Conservation (phyloP, 805 yeast genomes). For the Candida taoyuanica region DNA sequence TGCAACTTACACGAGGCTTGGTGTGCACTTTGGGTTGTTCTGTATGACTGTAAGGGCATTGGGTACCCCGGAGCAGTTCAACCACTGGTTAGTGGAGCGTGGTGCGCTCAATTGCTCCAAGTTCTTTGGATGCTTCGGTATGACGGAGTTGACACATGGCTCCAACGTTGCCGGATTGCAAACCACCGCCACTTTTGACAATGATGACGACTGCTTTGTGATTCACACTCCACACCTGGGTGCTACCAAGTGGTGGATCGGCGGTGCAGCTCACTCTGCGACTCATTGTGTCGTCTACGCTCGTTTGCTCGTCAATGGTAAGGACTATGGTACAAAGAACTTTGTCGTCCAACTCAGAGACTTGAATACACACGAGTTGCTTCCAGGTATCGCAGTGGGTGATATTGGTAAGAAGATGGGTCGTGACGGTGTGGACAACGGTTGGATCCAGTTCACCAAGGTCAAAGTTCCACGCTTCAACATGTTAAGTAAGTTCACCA, state of each 20-base stretch:
- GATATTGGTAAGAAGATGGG: slow-evolving; percentile 97
- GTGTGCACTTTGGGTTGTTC: slow-evolving; percentile 84
- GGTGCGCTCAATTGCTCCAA: slow-evolving; percentile 56
- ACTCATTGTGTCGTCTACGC: slow-evolving; percentile 87
- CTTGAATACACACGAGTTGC: slow-evolving; percentile 54
- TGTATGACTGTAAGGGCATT: slow-evolving; percentile 75
- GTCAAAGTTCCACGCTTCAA: slow-evolving; percentile 80
- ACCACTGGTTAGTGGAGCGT: slow-evolving; percentile 72
- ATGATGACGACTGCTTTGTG: slow-evolving; percentile 57
- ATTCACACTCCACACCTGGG: slow-evolving; percentile 77
- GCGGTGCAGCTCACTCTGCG: slow-evolving; percentile 95
- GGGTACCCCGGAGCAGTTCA: slow-evolving; percentile 78
- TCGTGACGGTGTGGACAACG: slow-evolving; percentile 91
- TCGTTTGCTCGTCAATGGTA: slow-evolving; percentile 70
- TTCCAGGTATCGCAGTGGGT: slow-evolving; percentile 80
- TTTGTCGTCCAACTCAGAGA: slow-evolving; percentile 90
- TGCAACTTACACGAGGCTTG: slow-evolving; percentile 71
- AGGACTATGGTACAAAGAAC: slow-evolving; percentile 89
- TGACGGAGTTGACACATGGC: slow-evolving; percentile 93
- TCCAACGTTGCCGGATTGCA: slow-evolving; percentile 90
- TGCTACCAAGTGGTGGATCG: slow-evolving; percentile 99
- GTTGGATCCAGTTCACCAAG: slow-evolving; percentile 89
- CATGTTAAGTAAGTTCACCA: slow-evolving; percentile 76
- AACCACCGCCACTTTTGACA: slow-evolving; percentile 78
- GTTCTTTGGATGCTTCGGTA: slow-evolving; percentile 79